These are phyloP conservation scores for Pulveroboletus frians DNA, from an alignment of 768 basidiomycete genomes.

Conservation along the genomic window DNA sequence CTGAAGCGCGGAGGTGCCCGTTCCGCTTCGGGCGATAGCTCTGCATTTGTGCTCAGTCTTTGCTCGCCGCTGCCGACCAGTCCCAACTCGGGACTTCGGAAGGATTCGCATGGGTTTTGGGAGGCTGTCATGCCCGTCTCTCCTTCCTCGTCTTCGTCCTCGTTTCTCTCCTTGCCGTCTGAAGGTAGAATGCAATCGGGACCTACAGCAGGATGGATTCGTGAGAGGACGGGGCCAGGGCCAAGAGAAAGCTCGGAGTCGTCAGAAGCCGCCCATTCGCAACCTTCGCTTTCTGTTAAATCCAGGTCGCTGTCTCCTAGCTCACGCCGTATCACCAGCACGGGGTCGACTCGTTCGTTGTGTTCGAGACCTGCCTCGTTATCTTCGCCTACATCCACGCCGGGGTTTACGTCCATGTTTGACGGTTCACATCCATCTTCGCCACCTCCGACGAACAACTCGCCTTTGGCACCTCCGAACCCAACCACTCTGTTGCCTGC, in stretches of 20 bases:
- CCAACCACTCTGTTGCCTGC: constrained; percentile 21
- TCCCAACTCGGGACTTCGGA: constrained; percentile 13
- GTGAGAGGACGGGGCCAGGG: background rate
- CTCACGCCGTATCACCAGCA: constrained; percentile 1
- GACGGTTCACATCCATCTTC: constrained; percentile 7
- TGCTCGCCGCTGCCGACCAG: constrained; percentile 9
- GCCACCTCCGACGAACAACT: background rate
- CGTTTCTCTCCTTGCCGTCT: constrained; percentile 12
- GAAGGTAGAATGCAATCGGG: constrained; percentile 1
- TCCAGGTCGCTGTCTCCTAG: constrained; percentile 16
- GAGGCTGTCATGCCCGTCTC: constrained; percentile 14
- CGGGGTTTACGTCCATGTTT: constrained; percentile 6
- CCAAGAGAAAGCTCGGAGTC: background rate
- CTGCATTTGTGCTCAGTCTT: constrained; percentile 5
- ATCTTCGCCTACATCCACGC: constrained; percentile 8
- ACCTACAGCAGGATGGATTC: background rate
- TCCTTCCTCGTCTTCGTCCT: constrained; percentile 18
- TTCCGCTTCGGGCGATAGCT: constrained; percentile 1
- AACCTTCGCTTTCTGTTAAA: constrained; percentile 5
- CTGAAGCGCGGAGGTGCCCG: background rate
- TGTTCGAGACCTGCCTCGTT: constrained; percentile 3
- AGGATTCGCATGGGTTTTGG: constrained; percentile 28
- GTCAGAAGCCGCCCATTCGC: background rate
- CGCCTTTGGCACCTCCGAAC: constrained; percentile 1
- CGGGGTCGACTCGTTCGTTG: constrained; percentile 10